Conservation (phyloP, 106 monocot species). For the Alisma plantagoaquatica region DNA sequence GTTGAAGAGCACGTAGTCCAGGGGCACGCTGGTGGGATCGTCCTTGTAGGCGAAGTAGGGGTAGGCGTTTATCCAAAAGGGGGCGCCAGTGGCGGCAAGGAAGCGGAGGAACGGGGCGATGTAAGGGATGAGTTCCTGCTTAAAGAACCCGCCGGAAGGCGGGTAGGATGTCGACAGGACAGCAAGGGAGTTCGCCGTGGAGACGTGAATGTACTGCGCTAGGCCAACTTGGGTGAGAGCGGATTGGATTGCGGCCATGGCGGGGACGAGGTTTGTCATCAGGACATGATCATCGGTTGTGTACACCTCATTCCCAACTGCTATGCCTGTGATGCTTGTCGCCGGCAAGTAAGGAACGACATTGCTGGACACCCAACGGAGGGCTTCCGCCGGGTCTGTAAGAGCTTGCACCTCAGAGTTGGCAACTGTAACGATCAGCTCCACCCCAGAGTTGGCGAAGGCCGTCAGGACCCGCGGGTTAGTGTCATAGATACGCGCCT, state of each 20-base stretch:
- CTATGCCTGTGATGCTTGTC: constrained; percentile 64
- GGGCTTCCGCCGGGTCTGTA: constrained; percentile 36
- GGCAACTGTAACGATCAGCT: constrained; percentile 16
- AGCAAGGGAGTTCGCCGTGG: constrained; percentile 70
- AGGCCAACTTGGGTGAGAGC: constrained; percentile 57
- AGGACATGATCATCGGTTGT: constrained; percentile 41
- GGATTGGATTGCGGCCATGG: constrained; percentile 49
- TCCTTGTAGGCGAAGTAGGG: constrained; percentile 93
- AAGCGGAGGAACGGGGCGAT: constrained; percentile 54
- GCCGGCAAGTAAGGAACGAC: constrained; percentile 66
- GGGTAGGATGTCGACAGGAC: constrained; percentile 67
- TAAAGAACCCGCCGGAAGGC: constrained; percentile 58
- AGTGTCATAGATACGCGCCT: constrained; percentile 20
- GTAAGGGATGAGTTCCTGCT: constrained; percentile 24
- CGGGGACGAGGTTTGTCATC: constrained; percentile 58
- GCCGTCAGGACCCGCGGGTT: constrained; percentile 15
- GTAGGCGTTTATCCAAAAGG: constrained; percentile 98
- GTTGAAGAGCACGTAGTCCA: constrained; percentile 64
- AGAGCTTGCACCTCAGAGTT: constrained; percentile 39
- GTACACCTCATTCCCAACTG: constrained; percentile 87
- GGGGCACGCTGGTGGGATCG: constrained; percentile 28
- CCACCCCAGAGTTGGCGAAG: constrained; percentile 19
- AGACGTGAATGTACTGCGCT: constrained; percentile 46
- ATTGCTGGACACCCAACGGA: constrained; percentile 59
- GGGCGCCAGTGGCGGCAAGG: constrained; percentile 41